These are phyloP conservation scores for Effrenium voratum DNA, from an alignment of 73 alveolate genomes.

Conservation along the genomic window DNA sequence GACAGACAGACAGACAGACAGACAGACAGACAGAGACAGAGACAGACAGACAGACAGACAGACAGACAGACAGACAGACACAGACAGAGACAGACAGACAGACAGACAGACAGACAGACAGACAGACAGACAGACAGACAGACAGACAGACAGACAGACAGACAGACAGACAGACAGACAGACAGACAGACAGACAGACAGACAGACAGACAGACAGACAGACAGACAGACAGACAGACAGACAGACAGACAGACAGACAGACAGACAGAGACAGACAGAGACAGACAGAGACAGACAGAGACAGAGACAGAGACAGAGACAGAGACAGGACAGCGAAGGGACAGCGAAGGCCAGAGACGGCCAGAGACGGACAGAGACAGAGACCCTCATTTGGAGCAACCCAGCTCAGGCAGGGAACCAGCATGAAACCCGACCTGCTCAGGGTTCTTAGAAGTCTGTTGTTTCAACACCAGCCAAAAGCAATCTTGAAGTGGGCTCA, in stretches of 20 bases:
- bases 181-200: neutral
- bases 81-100: neutral
- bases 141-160: neutral
- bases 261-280: neutral
- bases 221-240: neutral
- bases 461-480: too few species aligned
- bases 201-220: neutral
- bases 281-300: neutral
- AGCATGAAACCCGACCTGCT: too few species aligned
- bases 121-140: neutral
- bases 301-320: neutral
- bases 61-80: neutral
- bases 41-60: constrained; percentile 3
- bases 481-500: too few species aligned
- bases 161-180: neutral
- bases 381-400: too few species aligned
- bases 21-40: neutral
- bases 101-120: neutral
- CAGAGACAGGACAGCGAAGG: neutral
- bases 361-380: too few species aligned
- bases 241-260: neutral
- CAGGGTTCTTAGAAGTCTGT: too few species aligned
- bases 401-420: too few species aligned
- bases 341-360: too few species aligned
- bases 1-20: neutral